Base-by-base conservation (phyloP, 768 basidiomycete genomes). In the Agrocybe pediades region DNA sequence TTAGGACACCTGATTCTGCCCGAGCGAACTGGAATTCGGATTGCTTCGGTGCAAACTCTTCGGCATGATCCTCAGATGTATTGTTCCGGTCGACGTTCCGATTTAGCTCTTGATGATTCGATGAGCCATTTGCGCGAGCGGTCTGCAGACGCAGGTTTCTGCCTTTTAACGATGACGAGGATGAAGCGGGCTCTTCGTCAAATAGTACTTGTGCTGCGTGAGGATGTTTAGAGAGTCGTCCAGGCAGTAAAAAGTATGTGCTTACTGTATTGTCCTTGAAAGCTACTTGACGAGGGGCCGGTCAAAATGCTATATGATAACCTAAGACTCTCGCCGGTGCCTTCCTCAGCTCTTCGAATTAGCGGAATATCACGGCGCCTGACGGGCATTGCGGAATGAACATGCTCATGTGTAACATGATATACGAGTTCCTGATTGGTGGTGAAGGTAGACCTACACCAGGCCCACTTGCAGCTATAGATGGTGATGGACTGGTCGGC, bases 351-450 rank as follows among this genome's bases (percentile, higher is more conserved):
- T 51, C 78, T 69, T 56, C 70, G 66, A 45, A 76, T 62, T 30
- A 76, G 59, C 2, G 72, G 60, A 11, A 86, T 69, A 27, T 86
- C 83, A 20, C 67, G 55, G 25, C 74, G 73, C 21, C 59, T 65
- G 53, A 81, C 71, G n/a, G 82, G 77, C 39, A 72, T 62, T 30
- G 74, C 70, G 23, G 67, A 68, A 46, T 65, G 71, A 40, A 81
- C 71, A 61, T 86, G 85, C 9, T 79, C 74, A 23, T 68, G 62
- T 13, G 73, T 62, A 40, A 85, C 75, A 61, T 86, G 85, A 6
- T 68, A 57, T 2, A 68, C 62, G 23, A 85, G 74, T 15, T 72
- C 73, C 2, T 63, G 55, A n/a, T 69, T 65, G 23, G 60, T 71
- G 9, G 62, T 41, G 51, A 78, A 85, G 2, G 68, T 68, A 9